phyloP scores from a whole-genome alignment of 371 early-diverging fungal species.

The Mucor lusitanicus region DNA sequence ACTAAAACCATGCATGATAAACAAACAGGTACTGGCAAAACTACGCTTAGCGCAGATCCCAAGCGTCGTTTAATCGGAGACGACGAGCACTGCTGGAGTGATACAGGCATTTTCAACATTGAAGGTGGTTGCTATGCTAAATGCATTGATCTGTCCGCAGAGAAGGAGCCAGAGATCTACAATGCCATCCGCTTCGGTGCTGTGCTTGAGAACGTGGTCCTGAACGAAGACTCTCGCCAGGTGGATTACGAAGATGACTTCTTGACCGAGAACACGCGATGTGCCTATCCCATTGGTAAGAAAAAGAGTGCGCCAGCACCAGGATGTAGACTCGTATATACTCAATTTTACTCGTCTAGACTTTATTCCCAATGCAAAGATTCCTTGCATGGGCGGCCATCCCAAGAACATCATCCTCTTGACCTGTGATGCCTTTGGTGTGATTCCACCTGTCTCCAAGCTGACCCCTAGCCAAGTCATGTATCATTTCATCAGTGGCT shows the following conservation, averaged over 20 bases:
- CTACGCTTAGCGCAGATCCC: slow-evolving; percentile 96
- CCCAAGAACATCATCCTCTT: slow-evolving; percentile 96
- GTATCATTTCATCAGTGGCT: slow-evolving; percentile 97
- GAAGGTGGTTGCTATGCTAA: slow-evolving; percentile 99
- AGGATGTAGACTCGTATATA: background rate
- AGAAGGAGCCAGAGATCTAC: slow-evolving; percentile 98
- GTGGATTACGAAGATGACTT: slow-evolving; percentile 85
- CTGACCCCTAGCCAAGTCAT: slow-evolving; percentile 90
- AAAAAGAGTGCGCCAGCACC: background rate
- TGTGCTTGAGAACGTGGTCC: slow-evolving; percentile 96
- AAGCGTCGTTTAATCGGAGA: slow-evolving; percentile 94
- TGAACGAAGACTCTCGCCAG: slow-evolving; percentile 76
- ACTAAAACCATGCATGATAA: background rate
- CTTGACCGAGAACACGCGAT: slow-evolving; percentile 96
- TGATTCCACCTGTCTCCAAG: slow-evolving; percentile 94
- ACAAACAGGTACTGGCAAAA: slow-evolving; percentile 86
- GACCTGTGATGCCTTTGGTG: slow-evolving; percentile 98
- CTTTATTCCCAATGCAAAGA: slow-evolving; percentile 94
- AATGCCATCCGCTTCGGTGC: slow-evolving; percentile 94
- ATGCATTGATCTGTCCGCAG: slow-evolving; percentile 90
- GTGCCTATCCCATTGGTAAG: slow-evolving; percentile 87
- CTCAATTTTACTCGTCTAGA: slow-evolving; percentile 27
- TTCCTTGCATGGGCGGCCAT: slow-evolving; percentile 93
- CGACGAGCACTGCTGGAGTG: slow-evolving; percentile 98
- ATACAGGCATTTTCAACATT: slow-evolving; percentile 95